Base-by-base conservation (phyloP, 139 green algal species). In the Picochlorum costavermella region DNA sequence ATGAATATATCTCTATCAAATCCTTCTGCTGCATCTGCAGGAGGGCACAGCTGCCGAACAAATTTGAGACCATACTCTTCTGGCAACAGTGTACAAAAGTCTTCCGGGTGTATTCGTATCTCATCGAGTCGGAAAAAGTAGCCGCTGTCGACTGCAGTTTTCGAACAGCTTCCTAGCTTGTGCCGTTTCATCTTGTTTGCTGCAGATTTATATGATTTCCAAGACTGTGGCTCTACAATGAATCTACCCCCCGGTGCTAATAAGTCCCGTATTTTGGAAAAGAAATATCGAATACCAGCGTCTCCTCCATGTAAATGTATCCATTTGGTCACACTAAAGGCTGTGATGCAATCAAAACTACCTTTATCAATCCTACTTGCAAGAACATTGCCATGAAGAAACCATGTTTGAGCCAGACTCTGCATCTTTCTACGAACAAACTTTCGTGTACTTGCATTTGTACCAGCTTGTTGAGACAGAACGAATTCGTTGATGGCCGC, bases 241-340 rank as follows among this genome's bases (percentile, higher is more conserved):
- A 97, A 74, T 37, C 84, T 58, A 25, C 90, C 90, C 0, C 90
- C 89, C 40, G 81, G 79, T 5, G 65, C 48, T 20, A 89, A 65
- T 8, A 64, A 55, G 20, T 58, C 13, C 2, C 60, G 36, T 6
- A 85, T 64, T 12, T 73, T 66, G 2, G 53, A 26, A 68, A 97
- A 95, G 3, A 96, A 51, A 3, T 55, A 51, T 29, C 70, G 72
- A 29, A 97, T 59, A 6, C 83, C 91, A 0, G 60, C 80, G 43
- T 97, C 91, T 1, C 91, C 91, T 44, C 75, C 75, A 65, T 96
- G 88, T 3, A 97, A 73, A 64, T 97, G 91, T 30, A 96, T 81
- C 91, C 91, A 97, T 73, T 97, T 97, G 45, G 82, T 95, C 20
- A 97, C 86, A 33, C 63, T 53, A 53, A 62, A 62, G 17, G 23